Conservation (phyloP, 2,329 filamentous ascomycete genomes). For the Penicillium sp. region DNA sequence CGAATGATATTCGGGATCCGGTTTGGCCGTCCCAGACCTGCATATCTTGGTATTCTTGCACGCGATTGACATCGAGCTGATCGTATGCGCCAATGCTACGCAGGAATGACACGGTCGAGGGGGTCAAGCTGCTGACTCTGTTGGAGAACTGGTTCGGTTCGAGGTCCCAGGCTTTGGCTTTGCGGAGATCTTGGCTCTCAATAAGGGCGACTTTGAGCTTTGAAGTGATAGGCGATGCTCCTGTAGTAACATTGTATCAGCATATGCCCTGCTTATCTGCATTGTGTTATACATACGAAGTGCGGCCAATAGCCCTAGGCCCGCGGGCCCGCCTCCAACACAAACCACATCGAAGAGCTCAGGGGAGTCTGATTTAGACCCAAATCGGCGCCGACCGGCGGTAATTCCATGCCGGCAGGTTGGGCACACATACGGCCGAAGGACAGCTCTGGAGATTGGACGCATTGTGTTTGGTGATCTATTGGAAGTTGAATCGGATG, state of each 20-base stretch:
- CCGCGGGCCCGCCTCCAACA: slow-evolving; percentile 84
- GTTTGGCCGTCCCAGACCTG: slow-evolving; percentile 97
- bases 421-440: slow-evolving; percentile 43
- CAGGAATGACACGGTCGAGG: slow-evolving; percentile 79
- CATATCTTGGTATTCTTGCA: slow-evolving; percentile 93
- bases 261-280: not conserved
- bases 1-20: slow-evolving; percentile 84
- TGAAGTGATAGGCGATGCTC: slow-evolving; percentile 71
- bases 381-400: slow-evolving; percentile 33
- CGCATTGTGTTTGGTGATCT: slow-evolving; percentile 34
- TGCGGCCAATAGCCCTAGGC: slow-evolving; percentile 76
- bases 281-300: slow-evolving; percentile 59
- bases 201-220: slow-evolving; percentile 82
- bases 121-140: slow-evolving; percentile 91
- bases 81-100: slow-evolving; percentile 81
- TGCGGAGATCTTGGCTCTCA: slow-evolving; percentile 81
- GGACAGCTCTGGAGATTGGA: slow-evolving; percentile 29
- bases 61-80: slow-evolving; percentile 68
- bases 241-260: slow-evolving; percentile 46
- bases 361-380: slow-evolving; percentile 44
- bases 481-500: slow-evolving; percentile 15
- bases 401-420: slow-evolving; percentile 38
- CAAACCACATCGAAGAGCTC: slow-evolving; percentile 93
- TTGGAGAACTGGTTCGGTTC: slow-evolving; percentile 77
- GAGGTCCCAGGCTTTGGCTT: slow-evolving; percentile 65